Conservation (phyloP, 169 alveolate genomes). For the Plasmodium relictum region DNA sequence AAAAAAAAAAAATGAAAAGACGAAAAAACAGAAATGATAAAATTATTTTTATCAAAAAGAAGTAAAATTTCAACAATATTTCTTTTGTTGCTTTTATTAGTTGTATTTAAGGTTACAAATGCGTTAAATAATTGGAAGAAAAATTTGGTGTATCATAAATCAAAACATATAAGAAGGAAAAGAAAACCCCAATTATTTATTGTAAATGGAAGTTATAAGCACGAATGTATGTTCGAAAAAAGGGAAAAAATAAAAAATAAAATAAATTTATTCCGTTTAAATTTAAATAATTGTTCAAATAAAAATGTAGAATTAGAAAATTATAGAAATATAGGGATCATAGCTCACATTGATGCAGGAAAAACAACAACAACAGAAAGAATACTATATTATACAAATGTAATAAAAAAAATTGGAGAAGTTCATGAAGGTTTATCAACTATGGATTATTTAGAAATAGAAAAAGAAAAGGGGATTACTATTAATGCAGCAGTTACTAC, state of each 20-base stretch:
- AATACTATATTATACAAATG: slow-evolving; percentile 95
- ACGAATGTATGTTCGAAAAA: neutral
- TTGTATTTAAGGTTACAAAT: neutral
- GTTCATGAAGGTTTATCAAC: slow-evolving; percentile 94
- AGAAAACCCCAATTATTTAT: neutral
- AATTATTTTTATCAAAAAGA: slow-evolving; percentile 44
- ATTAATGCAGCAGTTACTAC: slow-evolving; percentile 97
- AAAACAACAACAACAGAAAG: slow-evolving; percentile 98
- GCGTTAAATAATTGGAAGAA: slow-evolving; percentile 5
- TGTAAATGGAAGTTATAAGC: neutral
- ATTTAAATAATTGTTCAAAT: slow-evolving; percentile 20
- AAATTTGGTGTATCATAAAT: neutral
- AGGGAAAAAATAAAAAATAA: neutral
- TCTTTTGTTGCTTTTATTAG: slow-evolving; percentile 23
- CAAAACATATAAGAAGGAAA: neutral
- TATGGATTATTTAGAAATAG: slow-evolving; percentile 97
- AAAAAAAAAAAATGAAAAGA: slow-evolving; percentile 29
- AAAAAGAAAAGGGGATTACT: slow-evolving; percentile 97
- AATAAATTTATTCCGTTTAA: slow-evolving; percentile 34
- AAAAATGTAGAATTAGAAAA: slow-evolving; percentile 77
- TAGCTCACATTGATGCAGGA: slow-evolving; percentile 99
- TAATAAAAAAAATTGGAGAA: slow-evolving; percentile 89
- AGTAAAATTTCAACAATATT: slow-evolving; percentile 3
- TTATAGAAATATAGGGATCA: slow-evolving; percentile 93
- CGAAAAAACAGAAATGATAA: slow-evolving; percentile 58